These are phyloP conservation scores for Botrytis fabae DNA, from an alignment of 2,329 filamentous ascomycete genomes.

Conservation along the genomic window DNA sequence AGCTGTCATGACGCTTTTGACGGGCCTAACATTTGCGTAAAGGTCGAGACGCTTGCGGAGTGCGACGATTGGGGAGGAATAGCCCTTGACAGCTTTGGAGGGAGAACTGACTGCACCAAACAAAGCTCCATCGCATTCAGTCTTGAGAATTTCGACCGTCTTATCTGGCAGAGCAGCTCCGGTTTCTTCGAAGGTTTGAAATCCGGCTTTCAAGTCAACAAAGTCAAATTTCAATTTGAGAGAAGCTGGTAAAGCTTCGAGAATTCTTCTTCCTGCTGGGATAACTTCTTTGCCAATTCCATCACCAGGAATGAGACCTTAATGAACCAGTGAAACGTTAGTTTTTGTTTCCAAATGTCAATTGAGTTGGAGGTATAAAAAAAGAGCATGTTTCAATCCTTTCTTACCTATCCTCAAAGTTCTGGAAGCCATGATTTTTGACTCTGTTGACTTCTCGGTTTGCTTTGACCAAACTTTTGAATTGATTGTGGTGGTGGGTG, in stretches of 20 bases:
- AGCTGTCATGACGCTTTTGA: slow-evolving; percentile 75
- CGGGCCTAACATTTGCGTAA: slow-evolving; percentile 95
- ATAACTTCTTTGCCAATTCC: slow-evolving; percentile 99
- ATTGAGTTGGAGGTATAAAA: not conserved
- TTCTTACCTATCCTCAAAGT: slow-evolving; percentile 66
- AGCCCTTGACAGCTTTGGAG: slow-evolving; percentile 84
- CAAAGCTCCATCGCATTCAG: slow-evolving; percentile 91
- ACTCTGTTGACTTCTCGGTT: slow-evolving; percentile 18
- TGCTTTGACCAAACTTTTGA: slow-evolving; percentile 19
- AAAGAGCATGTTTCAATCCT: not conserved
- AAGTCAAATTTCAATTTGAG: slow-evolving; percentile 92
- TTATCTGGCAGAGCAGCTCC: slow-evolving; percentile 85
- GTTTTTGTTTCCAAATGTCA: slow-evolving; percentile 15
- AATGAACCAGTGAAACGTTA: slow-evolving; percentile 19
- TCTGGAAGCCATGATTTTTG: slow-evolving; percentile 57
- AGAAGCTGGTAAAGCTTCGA: slow-evolving; percentile 91
- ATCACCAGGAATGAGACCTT: slow-evolving; percentile 95
- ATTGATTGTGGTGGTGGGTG: not conserved
- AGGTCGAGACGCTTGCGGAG: slow-evolving; percentile 93
- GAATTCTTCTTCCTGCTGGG: slow-evolving; percentile 84
- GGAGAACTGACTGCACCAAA: slow-evolving; percentile 96
- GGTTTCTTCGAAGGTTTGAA: slow-evolving; percentile 87
- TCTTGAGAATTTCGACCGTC: slow-evolving; percentile 85
- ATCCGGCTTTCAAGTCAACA: slow-evolving; percentile 88
- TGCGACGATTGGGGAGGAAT: slow-evolving; percentile 86